Evolutionary conservation across 2,329 filamentous ascomycete genomes (phyloP).

Genomic region (Pseudogymnoascus sp.): DNA sequence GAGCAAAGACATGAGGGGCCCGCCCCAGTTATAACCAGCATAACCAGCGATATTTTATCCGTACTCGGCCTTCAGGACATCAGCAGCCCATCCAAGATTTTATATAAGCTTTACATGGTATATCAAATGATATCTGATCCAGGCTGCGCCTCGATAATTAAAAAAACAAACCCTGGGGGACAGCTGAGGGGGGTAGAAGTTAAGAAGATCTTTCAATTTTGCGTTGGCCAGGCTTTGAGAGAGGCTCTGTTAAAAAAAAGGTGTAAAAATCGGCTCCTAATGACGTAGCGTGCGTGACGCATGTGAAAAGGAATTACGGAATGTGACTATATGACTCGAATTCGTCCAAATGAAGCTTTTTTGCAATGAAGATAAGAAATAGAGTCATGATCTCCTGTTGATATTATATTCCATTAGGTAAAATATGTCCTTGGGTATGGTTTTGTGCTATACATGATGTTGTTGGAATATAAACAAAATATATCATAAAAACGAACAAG

Average conservation of each 20-base stretch:
- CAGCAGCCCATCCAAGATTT: not conserved
- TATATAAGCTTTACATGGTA: conserved; percentile 4
- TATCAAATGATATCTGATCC: not conserved
- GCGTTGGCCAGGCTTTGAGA: not conserved
- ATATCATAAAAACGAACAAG: not conserved
- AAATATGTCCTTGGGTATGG: not conserved
- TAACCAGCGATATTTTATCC: conserved; percentile 7
- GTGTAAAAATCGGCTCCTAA: not conserved
- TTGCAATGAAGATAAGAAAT: not conserved
- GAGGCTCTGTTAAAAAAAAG: not conserved
- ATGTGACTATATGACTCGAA: not conserved
- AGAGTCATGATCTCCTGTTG: not conserved
- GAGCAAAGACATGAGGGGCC: not conserved
- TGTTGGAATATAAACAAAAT: not conserved
- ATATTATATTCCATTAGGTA: not conserved
- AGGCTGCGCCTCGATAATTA: not conserved
- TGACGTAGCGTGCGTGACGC: not conserved
- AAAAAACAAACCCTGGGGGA: not conserved
- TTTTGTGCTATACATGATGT: not conserved
- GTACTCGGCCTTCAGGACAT: not conserved
- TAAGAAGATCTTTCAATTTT: not conserved
- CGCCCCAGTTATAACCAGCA: conserved; percentile 6
- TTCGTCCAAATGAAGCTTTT: not conserved
- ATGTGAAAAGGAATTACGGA: not conserved
- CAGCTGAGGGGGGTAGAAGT: not conserved